These are phyloP conservation scores for Boletus eberwhitei DNA, from an alignment of 768 basidiomycete species.

Conservation along the genomic window DNA sequence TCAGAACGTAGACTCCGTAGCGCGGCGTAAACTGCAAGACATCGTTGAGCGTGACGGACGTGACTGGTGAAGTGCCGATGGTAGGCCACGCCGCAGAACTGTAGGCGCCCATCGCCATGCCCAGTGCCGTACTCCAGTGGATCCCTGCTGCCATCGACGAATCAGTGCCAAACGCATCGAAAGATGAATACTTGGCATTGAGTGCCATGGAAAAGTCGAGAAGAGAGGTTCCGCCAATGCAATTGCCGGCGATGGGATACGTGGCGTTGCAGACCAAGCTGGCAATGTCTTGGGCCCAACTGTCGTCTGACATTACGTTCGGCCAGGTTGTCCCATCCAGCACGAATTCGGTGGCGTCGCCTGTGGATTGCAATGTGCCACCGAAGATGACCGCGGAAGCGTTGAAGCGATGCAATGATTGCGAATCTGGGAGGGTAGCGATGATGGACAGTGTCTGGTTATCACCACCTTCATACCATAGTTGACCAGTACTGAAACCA, in stretches of 20 bases:
- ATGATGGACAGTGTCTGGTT: background rate
- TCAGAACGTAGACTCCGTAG: slow-evolving; percentile 4
- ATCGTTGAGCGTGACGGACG: background rate
- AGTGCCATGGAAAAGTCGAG: background rate
- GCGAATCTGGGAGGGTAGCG: background rate
- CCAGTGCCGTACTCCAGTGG: background rate
- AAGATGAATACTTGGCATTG: background rate
- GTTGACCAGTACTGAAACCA: background rate
- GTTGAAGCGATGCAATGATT: background rate
- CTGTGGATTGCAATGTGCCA: background rate
- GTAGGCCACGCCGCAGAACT: no score
- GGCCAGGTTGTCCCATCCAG: background rate
- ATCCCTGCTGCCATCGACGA: background rate
- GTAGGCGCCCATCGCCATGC: no score
- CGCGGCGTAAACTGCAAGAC: background rate
- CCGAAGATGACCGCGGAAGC: background rate
- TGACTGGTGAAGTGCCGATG: no score
- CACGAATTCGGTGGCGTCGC: background rate
- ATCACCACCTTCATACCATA: background rate
- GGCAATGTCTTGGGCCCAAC: slow-evolving; percentile 1
- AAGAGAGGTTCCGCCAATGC: background rate
- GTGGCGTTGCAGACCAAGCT: background rate
- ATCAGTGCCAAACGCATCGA: background rate
- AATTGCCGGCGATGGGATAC: background rate
- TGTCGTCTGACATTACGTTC: background rate